A percentile compares a stretch with the other conserved stretches of the same genome.
These are phyloP conservation scores for Argentina anserina DNA, from an alignment of 306 rosid species.

Conservation along the genomic window DNA sequence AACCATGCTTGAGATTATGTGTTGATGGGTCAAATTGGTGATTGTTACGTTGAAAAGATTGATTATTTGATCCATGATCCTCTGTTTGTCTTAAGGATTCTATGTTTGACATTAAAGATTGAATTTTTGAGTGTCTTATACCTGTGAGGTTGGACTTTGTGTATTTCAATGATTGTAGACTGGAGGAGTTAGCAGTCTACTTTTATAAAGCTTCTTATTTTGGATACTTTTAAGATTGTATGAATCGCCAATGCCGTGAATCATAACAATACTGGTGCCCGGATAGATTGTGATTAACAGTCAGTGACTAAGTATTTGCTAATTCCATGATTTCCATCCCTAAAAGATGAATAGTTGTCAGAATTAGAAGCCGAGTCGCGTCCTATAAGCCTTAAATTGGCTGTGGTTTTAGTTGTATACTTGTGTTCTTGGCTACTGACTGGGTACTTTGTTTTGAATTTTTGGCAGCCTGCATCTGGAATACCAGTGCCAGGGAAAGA, in stretches of 20 bases:
- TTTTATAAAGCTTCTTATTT: neutral
- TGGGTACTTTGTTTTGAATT: neutral
- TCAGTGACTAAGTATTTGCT: neutral
- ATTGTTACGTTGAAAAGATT: neutral
- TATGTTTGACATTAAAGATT: neutral
- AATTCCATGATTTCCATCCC: neutral
- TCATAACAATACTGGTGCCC: too few relatives aligned
- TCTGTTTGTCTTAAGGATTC: neutral
- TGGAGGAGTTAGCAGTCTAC: neutral
- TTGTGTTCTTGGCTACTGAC: neutral
- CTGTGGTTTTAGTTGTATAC: too few relatives aligned
- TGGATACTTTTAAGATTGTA: neutral
- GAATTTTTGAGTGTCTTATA: neutral
- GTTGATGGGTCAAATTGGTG: neutral
- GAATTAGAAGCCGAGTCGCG: neutral
- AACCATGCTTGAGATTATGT: neutral
- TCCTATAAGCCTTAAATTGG: neutral
- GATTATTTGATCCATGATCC: neutral
- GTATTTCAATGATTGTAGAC: neutral
- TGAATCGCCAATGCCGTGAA: neutral
- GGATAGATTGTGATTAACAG: neutral
- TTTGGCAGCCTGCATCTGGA: constrained; percentile 64
- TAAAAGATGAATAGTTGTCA: neutral
- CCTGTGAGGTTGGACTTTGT: neutral
- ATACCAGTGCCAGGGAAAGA: constrained; percentile 36